These are phyloP conservation scores for Hypoxylon sp. DNA, from an alignment of 2,329 filamentous ascomycete genomes.

Conservation along the genomic window DNA sequence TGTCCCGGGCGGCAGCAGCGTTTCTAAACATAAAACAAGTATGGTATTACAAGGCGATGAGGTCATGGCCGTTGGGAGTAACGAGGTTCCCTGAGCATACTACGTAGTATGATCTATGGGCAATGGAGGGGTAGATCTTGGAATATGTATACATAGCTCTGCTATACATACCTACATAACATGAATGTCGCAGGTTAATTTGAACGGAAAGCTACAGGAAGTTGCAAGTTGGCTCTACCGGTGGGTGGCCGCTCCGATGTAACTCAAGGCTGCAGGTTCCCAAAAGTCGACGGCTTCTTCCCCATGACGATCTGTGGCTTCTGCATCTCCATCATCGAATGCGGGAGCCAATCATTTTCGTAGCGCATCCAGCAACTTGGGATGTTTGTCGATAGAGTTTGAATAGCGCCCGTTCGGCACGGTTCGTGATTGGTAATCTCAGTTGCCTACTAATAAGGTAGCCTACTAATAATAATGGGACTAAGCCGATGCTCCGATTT, in stretches of 20 bases:
- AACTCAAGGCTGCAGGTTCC: slow-evolving; percentile 49
- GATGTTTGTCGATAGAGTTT: slow-evolving; percentile 39
- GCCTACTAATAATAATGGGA: slow-evolving; percentile 27
- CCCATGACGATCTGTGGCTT: slow-evolving; percentile 50
- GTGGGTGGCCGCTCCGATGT: slow-evolving; percentile 47
- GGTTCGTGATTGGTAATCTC: slow-evolving; percentile 46
- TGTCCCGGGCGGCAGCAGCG: slow-evolving; percentile 32
- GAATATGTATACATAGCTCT: slow-evolving; percentile 38
- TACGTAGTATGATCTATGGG: slow-evolving; percentile 44
- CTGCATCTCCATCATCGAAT: slow-evolving; percentile 45
- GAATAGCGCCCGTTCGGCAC: slow-evolving; percentile 50
- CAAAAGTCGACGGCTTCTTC: slow-evolving; percentile 46
- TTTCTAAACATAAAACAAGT: slow-evolving; percentile 30
- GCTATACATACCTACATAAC: slow-evolving; percentile 22
- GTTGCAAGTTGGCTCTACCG: slow-evolving; percentile 23
- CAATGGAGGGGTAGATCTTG: slow-evolving; percentile 47
- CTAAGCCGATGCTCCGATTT: slow-evolving; percentile 28
- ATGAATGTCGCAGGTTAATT: slow-evolving; percentile 11
- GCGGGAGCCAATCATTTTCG: slow-evolving; percentile 49
- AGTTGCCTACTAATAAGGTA: slow-evolving; percentile 20
- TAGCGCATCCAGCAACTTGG: slow-evolving; percentile 43
- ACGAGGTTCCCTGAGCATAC: slow-evolving; percentile 31
- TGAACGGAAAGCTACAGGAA: slow-evolving; percentile 26
- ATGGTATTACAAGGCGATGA: slow-evolving; percentile 37
- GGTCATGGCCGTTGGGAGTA: slow-evolving; percentile 33